phyloP scores from a whole-genome alignment of 257 asterid species.

The Solanum rostratum region DNA sequence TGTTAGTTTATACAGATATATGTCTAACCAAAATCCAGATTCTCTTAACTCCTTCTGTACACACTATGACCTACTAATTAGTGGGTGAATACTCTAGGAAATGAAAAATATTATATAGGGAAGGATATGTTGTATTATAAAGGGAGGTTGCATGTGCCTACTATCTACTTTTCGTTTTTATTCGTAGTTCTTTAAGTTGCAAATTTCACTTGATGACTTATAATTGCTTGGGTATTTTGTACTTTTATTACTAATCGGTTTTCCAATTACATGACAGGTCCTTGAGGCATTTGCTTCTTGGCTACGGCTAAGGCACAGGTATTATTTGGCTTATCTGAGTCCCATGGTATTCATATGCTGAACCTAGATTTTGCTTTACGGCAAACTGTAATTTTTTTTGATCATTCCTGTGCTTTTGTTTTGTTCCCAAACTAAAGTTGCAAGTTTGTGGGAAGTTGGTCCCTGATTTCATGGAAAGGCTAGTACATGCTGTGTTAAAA shows the following conservation, averaged over 20 bases:
- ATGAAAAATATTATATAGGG: background rate
- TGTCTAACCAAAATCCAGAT: background rate
- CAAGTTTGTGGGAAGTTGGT: background rate
- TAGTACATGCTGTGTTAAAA: background rate
- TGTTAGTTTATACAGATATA: background rate
- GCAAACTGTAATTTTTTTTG: background rate
- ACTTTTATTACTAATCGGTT: slow-evolving; percentile 1
- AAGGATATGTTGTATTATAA: background rate
- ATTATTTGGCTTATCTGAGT: slow-evolving; percentile 9
- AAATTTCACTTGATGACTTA: background rate
- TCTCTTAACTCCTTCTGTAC: background rate
- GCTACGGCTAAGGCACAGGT: slow-evolving; percentile 96
- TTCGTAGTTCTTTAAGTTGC: background rate
- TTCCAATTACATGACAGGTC: slow-evolving; percentile 45
- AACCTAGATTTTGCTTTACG: background rate
- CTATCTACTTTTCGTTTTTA: background rate
- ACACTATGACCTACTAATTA: background rate
- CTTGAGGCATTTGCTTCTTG: slow-evolving; percentile 99
- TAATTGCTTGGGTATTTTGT: background rate
- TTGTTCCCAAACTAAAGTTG: background rate
- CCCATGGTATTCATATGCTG: background rate
- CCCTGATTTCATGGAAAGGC: background rate
- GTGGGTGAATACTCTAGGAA: background rate
- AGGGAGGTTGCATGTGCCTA: background rate
- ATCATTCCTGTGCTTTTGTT: background rate